Percentiles rank a stretch among this genome's conserved stretches.
Evolutionary conservation across 495 filamentous ascomycete genomes (phyloP).

Genomic region (Xanthoparmelia taractica): DNA sequence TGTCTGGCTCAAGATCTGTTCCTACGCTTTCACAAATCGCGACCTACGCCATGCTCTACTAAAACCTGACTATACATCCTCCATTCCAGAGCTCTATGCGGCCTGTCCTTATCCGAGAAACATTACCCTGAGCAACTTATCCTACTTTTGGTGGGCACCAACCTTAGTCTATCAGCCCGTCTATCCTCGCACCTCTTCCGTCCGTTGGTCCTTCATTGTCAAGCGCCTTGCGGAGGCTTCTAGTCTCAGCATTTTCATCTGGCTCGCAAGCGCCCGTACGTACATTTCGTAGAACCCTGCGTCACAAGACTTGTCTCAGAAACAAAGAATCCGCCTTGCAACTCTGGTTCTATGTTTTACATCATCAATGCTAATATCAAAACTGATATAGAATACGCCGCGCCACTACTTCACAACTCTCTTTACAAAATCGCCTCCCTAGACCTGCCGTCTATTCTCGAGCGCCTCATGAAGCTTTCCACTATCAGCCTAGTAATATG

Average conservation of each 20-base stretch:
- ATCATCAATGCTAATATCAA: no score
- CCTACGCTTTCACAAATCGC: constrained; percentile 93
- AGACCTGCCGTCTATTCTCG: constrained; percentile 71
- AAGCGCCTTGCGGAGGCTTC: constrained; percentile 73
- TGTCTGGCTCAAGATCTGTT: constrained; percentile 90
- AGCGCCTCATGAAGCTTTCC: constrained; percentile 87
- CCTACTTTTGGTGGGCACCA: constrained; percentile 95
- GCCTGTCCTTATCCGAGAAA: constrained; percentile 85
- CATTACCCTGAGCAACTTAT: constrained; percentile 75
- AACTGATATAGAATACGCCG: constrained; percentile 57
- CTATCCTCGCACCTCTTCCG: constrained; percentile 70
- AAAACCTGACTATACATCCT: constrained; percentile 49
- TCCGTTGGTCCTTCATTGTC: constrained; percentile 77
- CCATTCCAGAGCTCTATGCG: constrained; percentile 70
- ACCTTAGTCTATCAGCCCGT: constrained; percentile 95
- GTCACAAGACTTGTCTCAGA: no score
- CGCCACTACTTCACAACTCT: constrained; percentile 80
- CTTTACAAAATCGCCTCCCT: constrained; percentile 76
- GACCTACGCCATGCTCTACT: constrained; percentile 86
- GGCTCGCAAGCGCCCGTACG: constrained; percentile 68
- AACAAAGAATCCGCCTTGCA: no score
- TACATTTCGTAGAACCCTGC: no score
- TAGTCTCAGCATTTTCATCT: constrained; percentile 75
- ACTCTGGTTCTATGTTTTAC: no score
- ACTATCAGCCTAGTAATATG: constrained; percentile 92